A percentile compares a stretch with the other conserved stretches of the same genome.
Evolutionary conservation across 2,329 filamentous ascomycete genomes (phyloP).

Genomic region (Septoria petroselini): DNA sequence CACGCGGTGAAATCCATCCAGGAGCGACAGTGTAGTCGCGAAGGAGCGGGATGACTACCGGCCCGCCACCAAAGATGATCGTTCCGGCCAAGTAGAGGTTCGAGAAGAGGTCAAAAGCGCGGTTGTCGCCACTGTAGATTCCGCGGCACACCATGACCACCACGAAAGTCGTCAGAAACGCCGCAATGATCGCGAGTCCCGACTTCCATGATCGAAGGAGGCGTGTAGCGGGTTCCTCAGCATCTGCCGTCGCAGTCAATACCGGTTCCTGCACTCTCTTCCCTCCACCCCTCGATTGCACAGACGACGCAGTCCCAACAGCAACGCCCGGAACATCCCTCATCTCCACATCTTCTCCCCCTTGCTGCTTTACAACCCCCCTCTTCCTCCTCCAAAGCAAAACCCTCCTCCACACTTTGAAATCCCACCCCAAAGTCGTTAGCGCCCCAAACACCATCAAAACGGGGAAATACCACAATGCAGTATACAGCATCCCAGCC

Average conservation of each 20-base stretch:
- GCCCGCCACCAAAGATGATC: conserved; percentile 48
- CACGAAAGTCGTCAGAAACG: conserved; percentile 57
- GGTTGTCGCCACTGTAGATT: conserved; percentile 41
- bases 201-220: conserved; percentile 28
- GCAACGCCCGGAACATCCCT: not conserved
- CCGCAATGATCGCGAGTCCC: conserved; percentile 40
- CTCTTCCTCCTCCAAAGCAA: not conserved
- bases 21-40: conserved; percentile 56
- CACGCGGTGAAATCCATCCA: conserved; percentile 66
- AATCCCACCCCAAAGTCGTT: conserved; percentile 56
- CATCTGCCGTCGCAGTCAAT: not conserved
- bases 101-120: conserved; percentile 61
- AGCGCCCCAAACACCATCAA: conserved; percentile 58
- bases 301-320: not conserved
- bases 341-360: not conserved
- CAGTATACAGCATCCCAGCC: conserved; percentile 67
- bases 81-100: conserved; percentile 74
- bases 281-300: not conserved
- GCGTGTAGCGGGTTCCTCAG: not conserved
- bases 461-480: conserved; percentile 71
- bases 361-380: not conserved
- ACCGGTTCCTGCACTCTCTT: not conserved
- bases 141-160: conserved; percentile 52
- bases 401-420: conserved; percentile 1
- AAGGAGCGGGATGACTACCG: conserved; percentile 46